Conservation (phyloP, 2,329 filamentous ascomycete genomes). For the Bipolaris gigantea region DNA sequence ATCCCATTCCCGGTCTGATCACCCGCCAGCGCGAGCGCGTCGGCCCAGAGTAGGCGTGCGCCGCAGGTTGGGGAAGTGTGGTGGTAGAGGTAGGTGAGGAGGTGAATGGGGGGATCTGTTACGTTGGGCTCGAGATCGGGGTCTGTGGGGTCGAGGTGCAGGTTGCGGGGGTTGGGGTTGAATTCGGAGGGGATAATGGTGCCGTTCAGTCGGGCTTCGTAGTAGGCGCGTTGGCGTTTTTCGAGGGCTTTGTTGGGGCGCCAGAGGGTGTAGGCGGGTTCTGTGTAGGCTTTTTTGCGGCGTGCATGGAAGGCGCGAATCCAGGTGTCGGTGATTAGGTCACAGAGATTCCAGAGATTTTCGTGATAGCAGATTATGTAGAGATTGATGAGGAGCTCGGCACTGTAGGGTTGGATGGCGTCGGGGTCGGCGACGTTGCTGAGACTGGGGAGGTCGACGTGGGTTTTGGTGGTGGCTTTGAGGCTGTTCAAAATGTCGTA, state of each 20-base stretch:
- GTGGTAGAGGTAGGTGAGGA: constrained; percentile 27
- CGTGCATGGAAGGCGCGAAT: constrained; percentile 35
- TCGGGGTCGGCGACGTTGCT: background rate
- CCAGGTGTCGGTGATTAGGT: constrained; percentile 39
- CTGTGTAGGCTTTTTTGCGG: constrained; percentile 5
- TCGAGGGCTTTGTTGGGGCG: constrained; percentile 17
- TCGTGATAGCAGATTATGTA: constrained; percentile 29
- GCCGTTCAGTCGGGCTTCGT: background rate
- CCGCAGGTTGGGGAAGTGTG: constrained; percentile 23
- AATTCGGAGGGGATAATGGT: background rate
- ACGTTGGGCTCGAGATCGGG: constrained; percentile 15
- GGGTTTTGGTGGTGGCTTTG: background rate
- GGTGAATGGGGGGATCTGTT: constrained; percentile 13
- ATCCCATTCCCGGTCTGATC: constrained; percentile 13
- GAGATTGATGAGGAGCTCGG: constrained; percentile 25
- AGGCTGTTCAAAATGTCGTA: constrained; percentile 2
- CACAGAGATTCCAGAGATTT: constrained; percentile 25
- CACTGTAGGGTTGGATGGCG: constrained; percentile 19
- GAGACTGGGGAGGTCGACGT: constrained; percentile 24
- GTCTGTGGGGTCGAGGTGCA: constrained; percentile 14
- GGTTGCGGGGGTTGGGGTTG: constrained; percentile 10
- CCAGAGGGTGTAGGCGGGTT: constrained; percentile 13
- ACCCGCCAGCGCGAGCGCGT: constrained; percentile 34
- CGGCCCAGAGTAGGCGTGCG: constrained; percentile 38
- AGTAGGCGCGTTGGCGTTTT: background rate